phyloP scores from a whole-genome alignment of 371 early-diverging fungal species.

The Mortierella sp. region DNA sequence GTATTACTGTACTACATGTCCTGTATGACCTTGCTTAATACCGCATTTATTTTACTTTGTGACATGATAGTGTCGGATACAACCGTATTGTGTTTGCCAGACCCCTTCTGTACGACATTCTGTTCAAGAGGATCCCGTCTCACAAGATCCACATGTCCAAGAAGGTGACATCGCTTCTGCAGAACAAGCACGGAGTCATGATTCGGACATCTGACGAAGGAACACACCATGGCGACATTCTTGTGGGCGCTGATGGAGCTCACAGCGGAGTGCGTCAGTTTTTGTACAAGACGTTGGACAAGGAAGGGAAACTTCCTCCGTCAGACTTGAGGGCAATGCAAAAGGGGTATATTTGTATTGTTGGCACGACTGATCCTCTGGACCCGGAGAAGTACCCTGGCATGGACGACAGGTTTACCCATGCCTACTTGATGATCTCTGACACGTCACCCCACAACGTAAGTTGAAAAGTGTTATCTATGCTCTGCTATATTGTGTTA shows the following conservation, averaged over 20 bases:
- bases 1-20: background rate
- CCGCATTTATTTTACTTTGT: background rate
- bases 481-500: no score
- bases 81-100: background rate
- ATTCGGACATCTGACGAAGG: background rate
- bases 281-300: background rate
- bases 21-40: no score
- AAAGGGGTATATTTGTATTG: conserved; percentile 11
- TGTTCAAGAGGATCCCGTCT: conserved; percentile 8
- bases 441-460: no score
- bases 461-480: no score
- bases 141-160: conserved; percentile 10
- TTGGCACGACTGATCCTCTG: conserved; percentile 4
- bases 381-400: conserved; percentile 2
- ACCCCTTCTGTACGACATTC: conserved; percentile 11
- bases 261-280: conserved; percentile 19
- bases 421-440: no score
- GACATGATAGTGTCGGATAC: background rate
- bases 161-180: background rate
- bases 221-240: conserved; percentile 2
- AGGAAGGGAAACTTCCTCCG: background rate
- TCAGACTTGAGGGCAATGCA: background rate
- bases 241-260: conserved; percentile 23
- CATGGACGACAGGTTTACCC: no score
- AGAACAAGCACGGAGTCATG: background rate